phyloP scores from a whole-genome alignment of 805 yeast species.

The Clavispora phyllophila region DNA sequence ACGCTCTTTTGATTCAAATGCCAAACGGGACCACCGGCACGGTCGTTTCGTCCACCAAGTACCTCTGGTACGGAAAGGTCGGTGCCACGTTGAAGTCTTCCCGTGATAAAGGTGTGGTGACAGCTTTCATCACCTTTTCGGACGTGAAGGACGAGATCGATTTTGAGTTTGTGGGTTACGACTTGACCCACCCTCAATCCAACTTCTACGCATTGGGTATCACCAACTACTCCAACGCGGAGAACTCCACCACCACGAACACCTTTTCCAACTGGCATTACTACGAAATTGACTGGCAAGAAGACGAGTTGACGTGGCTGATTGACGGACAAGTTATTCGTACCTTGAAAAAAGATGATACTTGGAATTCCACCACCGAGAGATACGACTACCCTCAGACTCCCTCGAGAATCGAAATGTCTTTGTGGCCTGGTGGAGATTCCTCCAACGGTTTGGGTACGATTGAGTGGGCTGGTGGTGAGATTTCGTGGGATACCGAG shows the following conservation, averaged over 20 bases:
- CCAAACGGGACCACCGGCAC: conserved; percentile 72
- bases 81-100: conserved; percentile 68
- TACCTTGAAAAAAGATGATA: conserved; percentile 54
- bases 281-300: conserved; percentile 78
- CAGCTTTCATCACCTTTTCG: conserved; percentile 77
- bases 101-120: conserved; percentile 71
- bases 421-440: conserved; percentile 77
- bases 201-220: conserved; percentile 78
- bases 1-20: conserved; percentile 65
- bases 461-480: conserved; percentile 85
- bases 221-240: conserved; percentile 60
- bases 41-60: conserved; percentile 72
- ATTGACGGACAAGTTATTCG: conserved; percentile 67
- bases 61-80: conserved; percentile 85
- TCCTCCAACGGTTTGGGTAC: conserved; percentile 55
- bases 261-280: conserved; percentile 69
- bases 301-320: conserved; percentile 64
- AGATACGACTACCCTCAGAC: conserved; percentile 64
- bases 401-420: conserved; percentile 66
- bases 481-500: conserved; percentile 70
- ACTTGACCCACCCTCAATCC: conserved; percentile 62
- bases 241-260: conserved; percentile 36
- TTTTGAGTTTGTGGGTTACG: conserved; percentile 78
- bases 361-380: conserved; percentile 59
- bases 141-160: conserved; percentile 90